These are phyloP conservation scores for Trametes maxima DNA, from an alignment of 768 basidiomycete species.

Conservation along the genomic window DNA sequence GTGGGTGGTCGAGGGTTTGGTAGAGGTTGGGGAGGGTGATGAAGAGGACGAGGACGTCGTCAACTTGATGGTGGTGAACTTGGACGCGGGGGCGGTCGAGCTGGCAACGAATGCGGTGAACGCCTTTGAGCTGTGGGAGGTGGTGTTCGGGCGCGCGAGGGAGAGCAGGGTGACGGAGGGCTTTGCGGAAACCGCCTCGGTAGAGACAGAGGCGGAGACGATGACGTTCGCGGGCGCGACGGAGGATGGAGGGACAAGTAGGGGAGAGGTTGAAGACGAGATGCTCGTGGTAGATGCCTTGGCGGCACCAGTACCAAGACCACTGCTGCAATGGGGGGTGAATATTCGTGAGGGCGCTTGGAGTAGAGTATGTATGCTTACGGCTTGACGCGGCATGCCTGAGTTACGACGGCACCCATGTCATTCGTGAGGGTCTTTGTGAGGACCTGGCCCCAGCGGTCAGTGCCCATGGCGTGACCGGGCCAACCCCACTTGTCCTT, in stretches of 20 bases:
- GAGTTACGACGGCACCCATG: slow-evolving; percentile 40
- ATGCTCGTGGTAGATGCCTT: slow-evolving; percentile 17
- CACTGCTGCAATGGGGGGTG: neutral
- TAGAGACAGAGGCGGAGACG: slow-evolving; percentile 5
- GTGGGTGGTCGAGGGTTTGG: slow-evolving; percentile 23
- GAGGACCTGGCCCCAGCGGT: slow-evolving; percentile 51
- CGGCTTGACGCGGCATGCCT: slow-evolving; percentile 41
- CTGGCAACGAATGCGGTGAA: slow-evolving; percentile 6
- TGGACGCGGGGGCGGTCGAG: slow-evolving; percentile 13
- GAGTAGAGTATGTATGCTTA: neutral
- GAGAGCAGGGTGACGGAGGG: slow-evolving; percentile 10
- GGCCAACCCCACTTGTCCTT: slow-evolving; percentile 39
- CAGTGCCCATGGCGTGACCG: slow-evolving; percentile 51
- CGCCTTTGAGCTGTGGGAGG: slow-evolving; percentile 1
- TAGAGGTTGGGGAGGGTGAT: slow-evolving; percentile 24
- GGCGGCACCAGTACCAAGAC: neutral
- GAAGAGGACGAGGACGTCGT: slow-evolving; percentile 16
- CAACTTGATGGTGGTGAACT: slow-evolving; percentile 8
- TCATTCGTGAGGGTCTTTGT: slow-evolving; percentile 47
- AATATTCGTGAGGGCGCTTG: neutral
- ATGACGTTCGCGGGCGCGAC: slow-evolving; percentile 12
- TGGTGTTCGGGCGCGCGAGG: slow-evolving; percentile 10
- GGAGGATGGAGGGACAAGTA: slow-evolving; percentile 24
- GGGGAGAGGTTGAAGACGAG: slow-evolving; percentile 25
- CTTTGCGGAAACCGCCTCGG: slow-evolving; percentile 9